Evolutionary conservation across 352 stramenopile species (phyloP), one percentile per base, ranked within the genome.

Genomic region (Pythium insidiosum): DNA sequence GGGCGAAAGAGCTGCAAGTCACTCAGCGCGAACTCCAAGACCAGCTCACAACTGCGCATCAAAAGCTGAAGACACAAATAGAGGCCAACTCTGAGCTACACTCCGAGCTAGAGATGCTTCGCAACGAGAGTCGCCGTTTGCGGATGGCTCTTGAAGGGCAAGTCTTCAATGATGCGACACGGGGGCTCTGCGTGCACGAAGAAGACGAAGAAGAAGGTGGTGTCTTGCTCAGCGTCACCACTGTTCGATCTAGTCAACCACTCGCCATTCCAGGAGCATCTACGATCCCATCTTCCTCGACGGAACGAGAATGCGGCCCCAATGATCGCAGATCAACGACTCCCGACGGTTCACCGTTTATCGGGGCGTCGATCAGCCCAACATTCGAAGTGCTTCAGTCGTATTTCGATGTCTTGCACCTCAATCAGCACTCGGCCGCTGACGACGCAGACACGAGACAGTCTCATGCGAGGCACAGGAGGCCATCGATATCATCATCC

Each of bases 1-100:
- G 80, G 77, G 72, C 75, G 4, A 88, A 90, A 50, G 74, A 90
- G 33, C 48, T 93, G 15, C 76, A 88, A 47, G 61, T 88, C 10
- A 86, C 72, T 1, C 77, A 93, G 51, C 65, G 73, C n/a, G 74
- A 87, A 24, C 50, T 93, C 3, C 71, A 93, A 44, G 58, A 78
- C 22, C 51, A 93, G 36, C 50, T 93, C 11, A 77, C 61, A 13
- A 56, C 65, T 20, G 73, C 75, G 5, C 72, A 85, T 40, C 63
- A 87, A 33, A 66, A 84, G 31, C 61, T 93, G 22, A 70, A 85
- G 43, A 68, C 43, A 19, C 76, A 92, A 63, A 44, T 73, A 3
- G 77, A 84, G 33, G 50, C 77, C n/a, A 93, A 93, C 52, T 72
- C 75, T 20, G 68, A 81, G 55, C 55, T 93, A 12, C 66, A 84